These are phyloP conservation scores for Paecilomyces fulvus DNA, from an alignment of 2,329 filamentous ascomycete genomes.

Conservation along the genomic window DNA sequence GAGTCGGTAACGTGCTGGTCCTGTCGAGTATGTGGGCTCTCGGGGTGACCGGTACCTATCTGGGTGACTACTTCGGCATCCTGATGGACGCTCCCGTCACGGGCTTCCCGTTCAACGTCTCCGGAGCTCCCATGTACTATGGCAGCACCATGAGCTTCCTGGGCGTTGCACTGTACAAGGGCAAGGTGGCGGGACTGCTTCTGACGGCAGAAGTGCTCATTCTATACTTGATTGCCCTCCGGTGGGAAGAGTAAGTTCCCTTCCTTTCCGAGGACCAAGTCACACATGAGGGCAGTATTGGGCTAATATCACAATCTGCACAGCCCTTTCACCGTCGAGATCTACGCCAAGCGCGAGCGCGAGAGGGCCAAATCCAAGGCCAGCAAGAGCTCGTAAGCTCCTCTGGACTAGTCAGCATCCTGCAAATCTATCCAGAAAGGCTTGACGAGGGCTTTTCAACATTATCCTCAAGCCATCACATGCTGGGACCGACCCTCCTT, in stretches of 20 bases:
- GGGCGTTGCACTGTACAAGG: constrained; percentile 73
- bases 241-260: constrained; percentile 64
- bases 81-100: constrained; percentile 93
- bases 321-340: constrained; percentile 78
- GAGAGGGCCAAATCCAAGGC: constrained; percentile 29
- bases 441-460: constrained; percentile 4
- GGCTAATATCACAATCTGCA: neutral
- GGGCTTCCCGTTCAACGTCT: constrained; percentile 91
- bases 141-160: constrained; percentile 89
- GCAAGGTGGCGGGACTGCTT: constrained; percentile 76
- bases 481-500: neutral
- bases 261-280: neutral
- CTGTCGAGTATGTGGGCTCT: constrained; percentile 83
- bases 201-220: constrained; percentile 66
- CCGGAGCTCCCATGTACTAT: constrained; percentile 90
- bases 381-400: constrained; percentile 29
- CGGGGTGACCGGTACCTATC: constrained; percentile 88
- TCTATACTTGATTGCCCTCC: constrained; percentile 72
- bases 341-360: constrained; percentile 67
- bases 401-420: neutral
- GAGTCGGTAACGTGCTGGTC: constrained; percentile 72
- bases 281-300: neutral
- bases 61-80: constrained; percentile 98
- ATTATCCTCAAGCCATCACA: constrained; percentile 3
- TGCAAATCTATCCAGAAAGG: neutral